Evolutionary conservation across 768 basidiomycete species (phyloP).

Genomic region (Strobilomyces dryophilus): DNA sequence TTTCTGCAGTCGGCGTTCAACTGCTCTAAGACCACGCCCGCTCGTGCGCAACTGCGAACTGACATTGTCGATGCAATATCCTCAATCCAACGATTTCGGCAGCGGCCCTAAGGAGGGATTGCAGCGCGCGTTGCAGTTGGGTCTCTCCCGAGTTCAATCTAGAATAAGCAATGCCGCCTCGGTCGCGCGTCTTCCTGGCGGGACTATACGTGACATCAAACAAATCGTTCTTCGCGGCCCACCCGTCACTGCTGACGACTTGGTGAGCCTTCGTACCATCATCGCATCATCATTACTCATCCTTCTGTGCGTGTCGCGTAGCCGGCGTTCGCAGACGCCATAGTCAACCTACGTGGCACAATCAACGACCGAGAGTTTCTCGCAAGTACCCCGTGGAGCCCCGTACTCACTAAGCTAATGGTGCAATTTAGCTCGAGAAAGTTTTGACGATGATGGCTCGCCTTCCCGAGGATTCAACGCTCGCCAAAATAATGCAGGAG

Average conservation of each 20-base stretch:
- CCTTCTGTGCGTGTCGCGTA: conserved; percentile 15
- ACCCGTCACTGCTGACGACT: conserved; percentile 21
- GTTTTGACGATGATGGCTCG: conserved; percentile 57
- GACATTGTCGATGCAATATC: conserved; percentile 3
- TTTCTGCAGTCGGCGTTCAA: too few species aligned
- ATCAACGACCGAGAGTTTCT: conserved; percentile 60
- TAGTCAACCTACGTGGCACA: conserved; percentile 38
- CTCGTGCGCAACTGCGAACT: too few species aligned
- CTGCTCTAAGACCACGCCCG: too few species aligned
- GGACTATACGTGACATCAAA: conserved; percentile 24
- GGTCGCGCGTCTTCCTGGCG: conserved; percentile 6
- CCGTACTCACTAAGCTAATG: conserved; percentile 3
- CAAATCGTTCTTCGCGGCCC: conserved; percentile 27
- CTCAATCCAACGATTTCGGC: neutral
- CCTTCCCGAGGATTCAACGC: conserved; percentile 30
- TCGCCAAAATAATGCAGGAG: conserved; percentile 41
- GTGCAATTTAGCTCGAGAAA: conserved; percentile 55
- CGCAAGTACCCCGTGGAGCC: conserved; percentile 33
- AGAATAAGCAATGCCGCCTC: neutral
- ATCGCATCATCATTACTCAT: neutral
- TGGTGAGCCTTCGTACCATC: conserved; percentile 20
- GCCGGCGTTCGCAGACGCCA: conserved; percentile 48
- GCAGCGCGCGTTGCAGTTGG: conserved; percentile 11
- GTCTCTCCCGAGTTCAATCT: conserved; percentile 13
- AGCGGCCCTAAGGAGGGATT: neutral